Base-by-base conservation (phyloP, 441 rosid species). In the Mallotus japonicus region DNA sequence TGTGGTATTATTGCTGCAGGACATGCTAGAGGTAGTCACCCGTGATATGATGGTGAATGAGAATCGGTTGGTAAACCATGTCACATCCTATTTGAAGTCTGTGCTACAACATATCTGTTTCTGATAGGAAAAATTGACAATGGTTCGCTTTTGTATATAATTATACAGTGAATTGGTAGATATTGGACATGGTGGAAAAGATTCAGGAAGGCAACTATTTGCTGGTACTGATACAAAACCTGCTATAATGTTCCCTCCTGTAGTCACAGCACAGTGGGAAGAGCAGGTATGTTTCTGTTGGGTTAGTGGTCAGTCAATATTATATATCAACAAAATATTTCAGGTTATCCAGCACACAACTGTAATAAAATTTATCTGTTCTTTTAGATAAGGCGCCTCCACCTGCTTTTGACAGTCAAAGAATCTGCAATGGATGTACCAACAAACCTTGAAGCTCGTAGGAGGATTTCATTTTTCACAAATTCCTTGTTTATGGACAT, bases 401-500 rank as follows among this genome's bases (percentile, higher is more conserved):
- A 93, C 85, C 89, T 93, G 71, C 93, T 93, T 73, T 80, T 93
- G 85, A 96, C 99, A 15, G 97, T 90, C 67, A 96, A 89, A 82
- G 99, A 93, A 82, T 89, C 97, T 66, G 98, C 97, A 73, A 75
- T 77, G 82, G 95, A 96, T 73, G 90, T 96, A 70, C 99, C 98
- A 62, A 84, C 84, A 71, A 96, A 96, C 85, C 98, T 96, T 78
- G 98, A 96, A 89, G 99, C 99, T 10, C 91, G 95, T 57, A 89
- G 99, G 80, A 88, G 99, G 77, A 90, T 96, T 76, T 75, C 99
- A 65, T 96, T 96, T 85, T 93, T 96, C 83, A 75, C 98, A 72
- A 96, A 96, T 73, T 96, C 99, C 24, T 83, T 96, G 82, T 96
- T 96, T 81, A 96, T 93, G 99, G 98, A 96, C 75, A 93, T 96